phyloP scores from a whole-genome alignment of 768 basidiomycete species.

The Phallus indusiatus region DNA sequence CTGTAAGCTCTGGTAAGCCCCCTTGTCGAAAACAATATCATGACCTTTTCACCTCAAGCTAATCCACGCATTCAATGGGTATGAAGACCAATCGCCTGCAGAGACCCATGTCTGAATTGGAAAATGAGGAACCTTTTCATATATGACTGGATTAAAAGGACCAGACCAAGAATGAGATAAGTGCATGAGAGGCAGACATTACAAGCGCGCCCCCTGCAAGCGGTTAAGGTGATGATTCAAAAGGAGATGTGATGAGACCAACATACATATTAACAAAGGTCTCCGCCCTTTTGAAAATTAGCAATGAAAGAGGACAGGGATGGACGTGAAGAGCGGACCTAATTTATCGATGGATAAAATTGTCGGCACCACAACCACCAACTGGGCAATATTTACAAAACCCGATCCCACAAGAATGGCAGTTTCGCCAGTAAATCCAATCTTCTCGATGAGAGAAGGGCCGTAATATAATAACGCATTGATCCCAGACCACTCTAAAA shows the following conservation, averaged over 20 bases:
- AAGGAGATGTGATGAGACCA: not conserved
- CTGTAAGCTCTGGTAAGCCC: conserved; percentile 22
- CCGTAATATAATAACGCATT: conserved; percentile 81
- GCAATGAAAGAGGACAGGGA: not conserved
- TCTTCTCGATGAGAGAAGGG: conserved; percentile 54
- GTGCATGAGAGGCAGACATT: conserved; percentile 58
- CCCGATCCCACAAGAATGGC: conserved; percentile 62
- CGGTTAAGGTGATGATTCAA: not conserved
- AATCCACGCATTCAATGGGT: conserved; percentile 52
- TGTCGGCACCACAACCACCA: conserved; percentile 65
- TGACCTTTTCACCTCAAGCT: conserved; percentile 47
- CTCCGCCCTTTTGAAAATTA: conserved; percentile 39
- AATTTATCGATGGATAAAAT: conserved; percentile 60
- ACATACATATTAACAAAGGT: conserved; percentile 46
- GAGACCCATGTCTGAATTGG: conserved; percentile 11
- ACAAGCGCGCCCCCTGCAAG: conserved; percentile 39
- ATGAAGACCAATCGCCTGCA: conserved; percentile 45
- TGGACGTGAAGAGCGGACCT: conserved; percentile 29
- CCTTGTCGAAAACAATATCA: not conserved
- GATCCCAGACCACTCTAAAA: conserved; percentile 76
- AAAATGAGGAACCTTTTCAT: not conserved
- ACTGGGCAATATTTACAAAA: conserved; percentile 71
- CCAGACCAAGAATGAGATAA: conserved; percentile 54
- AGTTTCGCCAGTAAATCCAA: conserved; percentile 53
- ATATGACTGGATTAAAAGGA: not conserved